Percentiles rank a stretch among this genome's conserved stretches.
These are phyloP conservation scores for Puccinia novopanici DNA, from an alignment of 1,284 basidiomycete genomes.

Conservation along the genomic window DNA sequence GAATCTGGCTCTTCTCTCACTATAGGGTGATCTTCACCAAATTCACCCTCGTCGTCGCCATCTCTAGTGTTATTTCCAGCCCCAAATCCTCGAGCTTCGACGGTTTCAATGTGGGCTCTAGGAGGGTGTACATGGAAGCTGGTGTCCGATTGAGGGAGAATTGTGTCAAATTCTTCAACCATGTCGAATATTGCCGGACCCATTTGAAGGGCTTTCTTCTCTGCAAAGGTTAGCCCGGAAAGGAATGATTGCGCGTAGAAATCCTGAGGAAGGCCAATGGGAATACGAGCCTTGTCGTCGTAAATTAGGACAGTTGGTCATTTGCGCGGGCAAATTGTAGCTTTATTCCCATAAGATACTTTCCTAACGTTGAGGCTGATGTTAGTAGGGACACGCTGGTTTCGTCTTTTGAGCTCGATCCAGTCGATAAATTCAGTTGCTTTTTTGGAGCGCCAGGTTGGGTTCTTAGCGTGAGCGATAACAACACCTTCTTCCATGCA, in stretches of 20 bases:
- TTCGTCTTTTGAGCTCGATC: constrained; percentile 24
- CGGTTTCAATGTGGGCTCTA: neutral
- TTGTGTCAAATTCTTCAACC: neutral
- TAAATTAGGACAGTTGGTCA: neutral
- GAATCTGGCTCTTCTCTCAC: neutral
- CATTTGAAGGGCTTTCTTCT: constrained; percentile 11
- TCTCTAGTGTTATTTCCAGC: neutral
- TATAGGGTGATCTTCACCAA: neutral
- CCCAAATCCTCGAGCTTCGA: neutral
- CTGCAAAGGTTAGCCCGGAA: neutral
- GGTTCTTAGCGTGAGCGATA: neutral
- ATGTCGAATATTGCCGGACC: constrained; percentile 7
- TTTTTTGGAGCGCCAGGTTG: constrained; percentile 29
- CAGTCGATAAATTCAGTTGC: constrained; percentile 42
- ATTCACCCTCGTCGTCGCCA: neutral
- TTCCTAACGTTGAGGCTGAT: neutral
- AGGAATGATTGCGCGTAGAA: constrained; percentile 8
- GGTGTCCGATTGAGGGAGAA: neutral
- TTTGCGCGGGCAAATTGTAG: constrained; percentile 4
- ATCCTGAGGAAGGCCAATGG: constrained; percentile 42
- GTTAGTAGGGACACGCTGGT: constrained; percentile 12
- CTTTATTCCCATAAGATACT: neutral
- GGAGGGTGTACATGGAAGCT: neutral
- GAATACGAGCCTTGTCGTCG: constrained; percentile 17
- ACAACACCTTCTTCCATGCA: neutral